Base-by-base conservation (phyloP, 148 eudicot species). In the Persicaria maculosa region DNA sequence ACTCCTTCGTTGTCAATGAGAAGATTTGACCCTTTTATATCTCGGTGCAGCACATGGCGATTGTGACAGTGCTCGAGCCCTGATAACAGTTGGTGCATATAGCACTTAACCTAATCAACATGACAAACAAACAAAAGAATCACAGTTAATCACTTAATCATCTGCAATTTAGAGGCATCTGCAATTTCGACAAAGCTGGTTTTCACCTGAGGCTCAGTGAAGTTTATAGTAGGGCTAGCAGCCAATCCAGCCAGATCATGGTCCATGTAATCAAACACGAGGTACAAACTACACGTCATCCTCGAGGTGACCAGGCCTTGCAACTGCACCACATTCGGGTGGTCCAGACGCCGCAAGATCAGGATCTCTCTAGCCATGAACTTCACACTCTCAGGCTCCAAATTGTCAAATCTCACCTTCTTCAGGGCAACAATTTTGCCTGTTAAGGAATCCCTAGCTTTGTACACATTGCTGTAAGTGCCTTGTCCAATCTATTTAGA, bases 1-100 rank as follows among this genome's bases (percentile, higher is more conserved):
- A 85, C 86, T 73, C 97, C 93, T 50, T 68, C 86, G 65, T 79
- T 83, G 81, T 89, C 90, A 68, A 91, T 84, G 54, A 91, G 90
- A 77, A 91, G 90, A 80, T 91, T 91, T 40, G 97, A 91, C 36
- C 97, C 97, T 79, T 91, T 91, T 54, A 91, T 89, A 78, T 91
- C 97, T 47, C 97, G 90, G 78, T 91, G 97, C 74, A 91, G 68
- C 67, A 92, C 91, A 53, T 84, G 81, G 52, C 84, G 84, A 44
- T 81, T 90, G 77, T 92, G 97, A 79, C 95, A 92, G 74, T 92
- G 97, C 85, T 92, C 95, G 57, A 92, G 93, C 44, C 97, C 97
- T 1, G 92, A 88, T 52, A 92, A 80, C 58, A 92, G 85, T 77
- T 92, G 97, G 74, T 86, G 81, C 92, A 92, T 87, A 79, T 82